Conservation (phyloP, 2,329 filamentous ascomycete genomes). For the Monosporascus sp. region DNA sequence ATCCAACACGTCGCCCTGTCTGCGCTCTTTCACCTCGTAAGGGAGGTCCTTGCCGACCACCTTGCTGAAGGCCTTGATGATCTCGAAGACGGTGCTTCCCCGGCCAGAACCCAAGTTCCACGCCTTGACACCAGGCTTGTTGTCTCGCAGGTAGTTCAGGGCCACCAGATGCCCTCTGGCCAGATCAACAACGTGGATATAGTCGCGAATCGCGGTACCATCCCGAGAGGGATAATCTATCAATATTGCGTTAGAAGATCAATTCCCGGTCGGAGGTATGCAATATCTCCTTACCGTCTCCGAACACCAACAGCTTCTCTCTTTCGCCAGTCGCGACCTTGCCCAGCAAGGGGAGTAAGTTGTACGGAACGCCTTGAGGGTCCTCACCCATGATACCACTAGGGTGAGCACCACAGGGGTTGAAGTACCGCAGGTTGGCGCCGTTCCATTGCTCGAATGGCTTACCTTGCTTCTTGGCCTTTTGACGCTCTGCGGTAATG, state of each 20-base stretch:
- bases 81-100: conserved; percentile 94
- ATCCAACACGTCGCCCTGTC: conserved; percentile 87
- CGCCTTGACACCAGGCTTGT: conserved; percentile 83
- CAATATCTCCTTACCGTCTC: conserved; percentile 61
- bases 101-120: conserved; percentile 96
- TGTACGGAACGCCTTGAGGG: conserved; percentile 91
- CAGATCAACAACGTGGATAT: conserved; percentile 93
- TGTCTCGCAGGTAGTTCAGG: conserved; percentile 79
- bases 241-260: conserved; percentile 3
- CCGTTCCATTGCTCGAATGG: conserved; percentile 82
- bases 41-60: conserved; percentile 81
- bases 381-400: conserved; percentile 98
- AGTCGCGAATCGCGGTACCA: conserved; percentile 92
- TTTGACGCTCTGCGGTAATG: conserved; percentile 80
- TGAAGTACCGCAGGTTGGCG: conserved; percentile 93
- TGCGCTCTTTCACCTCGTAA: conserved; percentile 78
- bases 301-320: conserved; percentile 91
- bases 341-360: conserved; percentile 86
- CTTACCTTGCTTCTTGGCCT: conserved; percentile 74
- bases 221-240: conserved; percentile 86
- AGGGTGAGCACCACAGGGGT: conserved; percentile 91
- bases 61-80: conserved; percentile 87
- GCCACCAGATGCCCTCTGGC: conserved; percentile 82
- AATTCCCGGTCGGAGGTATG: neutral
- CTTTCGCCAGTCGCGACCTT: conserved; percentile 94